Base-by-base conservation (phyloP, 805 yeast genomes). In the Suhomyces sp. region DNA sequence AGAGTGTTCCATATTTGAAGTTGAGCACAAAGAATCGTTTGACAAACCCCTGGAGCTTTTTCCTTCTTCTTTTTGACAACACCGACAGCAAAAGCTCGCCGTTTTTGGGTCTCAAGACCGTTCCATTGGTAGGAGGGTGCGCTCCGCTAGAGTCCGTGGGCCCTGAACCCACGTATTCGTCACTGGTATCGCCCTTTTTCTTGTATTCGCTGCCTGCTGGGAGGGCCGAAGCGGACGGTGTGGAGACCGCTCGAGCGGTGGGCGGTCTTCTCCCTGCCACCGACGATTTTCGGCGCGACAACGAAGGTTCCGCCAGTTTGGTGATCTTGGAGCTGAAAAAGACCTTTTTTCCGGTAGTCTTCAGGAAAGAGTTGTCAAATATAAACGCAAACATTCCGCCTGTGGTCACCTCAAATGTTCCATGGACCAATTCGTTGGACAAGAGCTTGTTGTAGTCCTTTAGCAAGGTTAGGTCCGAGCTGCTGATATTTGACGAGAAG, bases 291-390 rank as follows among this genome's bases (percentile, higher is more conserved):
- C 47, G n/a, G 19, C 51, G n/a, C n/a, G 46, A 29, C n/a, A 41
- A 36, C 54, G 6, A n/a, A 24, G 51, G 40, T 9, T 35, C 44
- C 15, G 24, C 19, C 31, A 22, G 17, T 19, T 42, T 48, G 33
- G 19, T 47, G 27, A 69, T 60, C 47, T 67, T 67, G 10, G 68
- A 57, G 51, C 85, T 80, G 68, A 91, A 91, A 52, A 85, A 74
- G 1, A 93, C 84, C 54, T 87, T 90, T 68, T 93, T 94, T 46
- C 90, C 85, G 22, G 85, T 86, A 31, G 87, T 89, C 63, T 88
- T 90, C 31, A 97, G 87, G 61, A 91, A 90, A 0, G 96, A 87
- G 71, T 93, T 93, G 70, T 93, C 98, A 64, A 93, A 87, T 24
- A 94, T 86, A 66, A 93, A 88, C 0, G 97, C 97, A 69, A 81